Evolutionary conservation across 2,329 filamentous ascomycete genomes (phyloP).

Genomic region (Diaporthe citriasiana): DNA sequence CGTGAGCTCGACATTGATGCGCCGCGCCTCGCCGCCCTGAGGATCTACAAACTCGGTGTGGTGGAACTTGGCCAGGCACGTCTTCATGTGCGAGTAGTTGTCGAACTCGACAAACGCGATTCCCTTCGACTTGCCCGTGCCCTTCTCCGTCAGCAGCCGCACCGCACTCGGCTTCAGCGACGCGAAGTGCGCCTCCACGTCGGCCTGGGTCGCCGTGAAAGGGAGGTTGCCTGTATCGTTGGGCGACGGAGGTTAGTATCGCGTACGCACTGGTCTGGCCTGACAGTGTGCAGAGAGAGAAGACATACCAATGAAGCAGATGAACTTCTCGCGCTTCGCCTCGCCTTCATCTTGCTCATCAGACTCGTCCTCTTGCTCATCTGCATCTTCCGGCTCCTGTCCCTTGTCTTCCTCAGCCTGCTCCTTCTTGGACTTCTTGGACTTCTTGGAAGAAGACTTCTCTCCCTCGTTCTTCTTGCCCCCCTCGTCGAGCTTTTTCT

Average conservation of each 20-base stretch:
- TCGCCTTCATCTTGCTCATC: conserved; percentile 25
- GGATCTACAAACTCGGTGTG: conserved; percentile 81
- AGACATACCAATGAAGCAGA: conserved; percentile 79
- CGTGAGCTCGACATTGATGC: conserved; percentile 95
- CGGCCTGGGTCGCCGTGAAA: conserved; percentile 80
- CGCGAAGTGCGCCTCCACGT: conserved; percentile 82
- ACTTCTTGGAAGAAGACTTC: conserved; percentile 49
- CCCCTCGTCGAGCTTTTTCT: conserved; percentile 44
- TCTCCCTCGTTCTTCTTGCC: conserved; percentile 41
- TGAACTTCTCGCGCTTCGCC: conserved; percentile 63
- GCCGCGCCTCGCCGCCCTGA: conserved; percentile 65
- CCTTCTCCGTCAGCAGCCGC: conserved; percentile 75
- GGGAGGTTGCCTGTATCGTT: conserved; percentile 82
- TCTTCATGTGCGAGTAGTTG: conserved; percentile 90
- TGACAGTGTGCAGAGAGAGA: conserved; percentile 38
- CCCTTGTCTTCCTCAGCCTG: conserved; percentile 44
- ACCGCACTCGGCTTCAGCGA: conserved; percentile 78
- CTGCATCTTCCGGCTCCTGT: conserved; percentile 43
- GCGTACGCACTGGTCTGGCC: not conserved
- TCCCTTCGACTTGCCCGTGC: conserved; percentile 62
- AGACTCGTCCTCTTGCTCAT: conserved; percentile 40
- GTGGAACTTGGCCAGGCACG: conserved; percentile 90
- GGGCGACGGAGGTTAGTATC: conserved; percentile 50
- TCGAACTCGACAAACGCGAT: conserved; percentile 93
- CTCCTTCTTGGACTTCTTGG: conserved; percentile 56